Percentiles rank a stretch among this genome's conserved stretches.
These are phyloP conservation scores for Microsporum audouinii DNA, from an alignment of 2,329 filamentous ascomycete genomes.

Conservation along the genomic window DNA sequence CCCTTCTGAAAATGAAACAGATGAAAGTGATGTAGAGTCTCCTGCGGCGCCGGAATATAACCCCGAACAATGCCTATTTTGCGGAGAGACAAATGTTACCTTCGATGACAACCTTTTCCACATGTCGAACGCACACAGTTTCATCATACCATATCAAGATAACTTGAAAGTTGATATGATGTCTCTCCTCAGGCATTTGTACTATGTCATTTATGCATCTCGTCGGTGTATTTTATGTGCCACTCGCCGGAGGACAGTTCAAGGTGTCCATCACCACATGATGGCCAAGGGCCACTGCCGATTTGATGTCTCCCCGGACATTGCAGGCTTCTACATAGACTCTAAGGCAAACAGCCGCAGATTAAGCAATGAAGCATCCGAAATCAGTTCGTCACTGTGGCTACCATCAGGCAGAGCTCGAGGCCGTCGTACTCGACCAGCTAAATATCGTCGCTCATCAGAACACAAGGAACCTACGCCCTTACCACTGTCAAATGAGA, in stretches of 20 bases:
- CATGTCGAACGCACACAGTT: background rate
- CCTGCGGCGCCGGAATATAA: background rate
- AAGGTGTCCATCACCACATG: background rate
- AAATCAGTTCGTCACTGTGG: background rate
- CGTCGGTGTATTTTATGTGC: background rate
- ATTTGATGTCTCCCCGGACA: background rate
- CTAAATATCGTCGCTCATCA: background rate
- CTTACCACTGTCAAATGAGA: background rate
- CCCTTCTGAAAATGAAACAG: background rate
- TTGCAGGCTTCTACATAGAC: background rate
- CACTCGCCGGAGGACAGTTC: background rate
- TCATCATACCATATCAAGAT: background rate
- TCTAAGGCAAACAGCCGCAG: background rate
- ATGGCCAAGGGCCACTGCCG: background rate
- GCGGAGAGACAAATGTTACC: background rate
- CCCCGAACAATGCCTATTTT: background rate
- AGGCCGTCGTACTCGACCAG: background rate
- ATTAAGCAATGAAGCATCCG: background rate
- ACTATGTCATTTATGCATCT: background rate
- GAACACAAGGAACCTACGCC: background rate
- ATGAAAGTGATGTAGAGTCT: background rate
- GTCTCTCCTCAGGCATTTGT: background rate
- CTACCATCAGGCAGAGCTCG: background rate
- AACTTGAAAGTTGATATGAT: background rate
- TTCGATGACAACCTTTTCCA: background rate